A percentile compares a stretch with the other conserved stretches of the same genome.
Evolutionary conservation across 805 yeast species (phyloP).

Genomic region (Saccharomycopsis oosterbeekiorum): DNA sequence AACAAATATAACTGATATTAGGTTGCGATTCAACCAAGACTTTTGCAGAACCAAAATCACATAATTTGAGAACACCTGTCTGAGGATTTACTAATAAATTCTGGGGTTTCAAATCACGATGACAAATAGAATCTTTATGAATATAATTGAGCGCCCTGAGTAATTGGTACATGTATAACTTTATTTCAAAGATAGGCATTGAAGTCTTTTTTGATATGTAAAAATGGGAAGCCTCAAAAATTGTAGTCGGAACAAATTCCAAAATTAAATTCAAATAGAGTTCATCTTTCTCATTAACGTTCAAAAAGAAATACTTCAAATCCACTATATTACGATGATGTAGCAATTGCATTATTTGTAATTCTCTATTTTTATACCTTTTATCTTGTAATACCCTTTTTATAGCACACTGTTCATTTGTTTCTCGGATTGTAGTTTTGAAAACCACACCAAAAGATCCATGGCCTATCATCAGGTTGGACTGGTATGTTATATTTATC

Average conservation of each 20-base stretch:
- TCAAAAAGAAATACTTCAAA: conserved; percentile 77
- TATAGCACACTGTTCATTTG: conserved; percentile 78
- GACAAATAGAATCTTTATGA: conserved; percentile 70
- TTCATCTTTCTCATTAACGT: conserved; percentile 59
- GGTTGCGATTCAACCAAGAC: conserved; percentile 84
- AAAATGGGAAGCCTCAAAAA: conserved; percentile 83
- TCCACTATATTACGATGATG: conserved; percentile 83
- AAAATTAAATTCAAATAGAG: conserved; percentile 81
- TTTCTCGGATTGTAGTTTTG: conserved; percentile 67
- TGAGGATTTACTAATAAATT: conserved; percentile 80
- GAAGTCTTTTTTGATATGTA: conserved; percentile 61
- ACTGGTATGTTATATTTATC: conserved; percentile 61
- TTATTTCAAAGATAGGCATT: conserved; percentile 87
- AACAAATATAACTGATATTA: conserved; percentile 92
- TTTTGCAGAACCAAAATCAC: conserved; percentile 96
- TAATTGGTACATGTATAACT: conserved; percentile 72
- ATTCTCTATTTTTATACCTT: conserved; percentile 86
- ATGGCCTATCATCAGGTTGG: conserved; percentile 88
- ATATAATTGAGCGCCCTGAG: conserved; percentile 71
- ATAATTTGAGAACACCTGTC: conserved; percentile 75
- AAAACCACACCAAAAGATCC: conserved; percentile 99
- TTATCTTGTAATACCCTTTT: conserved; percentile 95
- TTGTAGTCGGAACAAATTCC: conserved; percentile 93
- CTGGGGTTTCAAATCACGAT: conserved; percentile 88
- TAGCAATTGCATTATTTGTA: conserved; percentile 88